Evolutionary conservation across 2,329 filamentous ascomycete genomes (phyloP), one percentile per base, ranked within the genome.

Genomic region (Thelonectria discophora): DNA sequence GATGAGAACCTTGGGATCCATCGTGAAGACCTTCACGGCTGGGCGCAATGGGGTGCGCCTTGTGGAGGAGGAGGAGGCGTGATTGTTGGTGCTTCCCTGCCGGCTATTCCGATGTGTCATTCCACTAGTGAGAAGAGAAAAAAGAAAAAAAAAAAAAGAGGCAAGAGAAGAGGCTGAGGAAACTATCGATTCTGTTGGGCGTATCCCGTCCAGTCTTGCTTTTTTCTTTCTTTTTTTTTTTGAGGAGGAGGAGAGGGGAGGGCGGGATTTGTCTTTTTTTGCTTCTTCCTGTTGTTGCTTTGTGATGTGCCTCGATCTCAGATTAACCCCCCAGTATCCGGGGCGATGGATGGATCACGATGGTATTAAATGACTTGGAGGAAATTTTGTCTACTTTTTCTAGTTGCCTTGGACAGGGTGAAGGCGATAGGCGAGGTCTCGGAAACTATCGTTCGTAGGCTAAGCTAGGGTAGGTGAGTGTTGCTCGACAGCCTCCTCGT

Each of bases 401-500:
- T 10, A 40, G n/a, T 43, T 24, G 17, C 47, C 42, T 37, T 30
- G 45, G 45, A 37, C 24, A 42, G 10, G 32, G 37, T 20, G 21
- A 27, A 13, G 5, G 9, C 45, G 54, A 56, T 56, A 49, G 27
- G 54, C 54, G 54, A 56, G 46, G 40, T 43, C 3, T 43, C 54
- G 54, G 54, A 56, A 56, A 48, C 39, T 48, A 56, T 56, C 15
- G 32, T 30, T 8, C 27, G 9, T 10, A 8, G 27, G 27, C 27
- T 30, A 8, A 8, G 9, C 27, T 10, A 30, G 27, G 27, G 27
- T 30, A 8, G 27, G 27, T 10, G 27, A 24, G 27, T 30, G 27
- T 30, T 30, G 27, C 27, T 30, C 27, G 4, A 30, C 27, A 10
- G 27, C 27, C 27, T 30, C 27, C 5, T 30, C 27, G 27, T 30